Base-by-base conservation (phyloP, 140 eudicot species). In the Ambrosia hybrid region DNA sequence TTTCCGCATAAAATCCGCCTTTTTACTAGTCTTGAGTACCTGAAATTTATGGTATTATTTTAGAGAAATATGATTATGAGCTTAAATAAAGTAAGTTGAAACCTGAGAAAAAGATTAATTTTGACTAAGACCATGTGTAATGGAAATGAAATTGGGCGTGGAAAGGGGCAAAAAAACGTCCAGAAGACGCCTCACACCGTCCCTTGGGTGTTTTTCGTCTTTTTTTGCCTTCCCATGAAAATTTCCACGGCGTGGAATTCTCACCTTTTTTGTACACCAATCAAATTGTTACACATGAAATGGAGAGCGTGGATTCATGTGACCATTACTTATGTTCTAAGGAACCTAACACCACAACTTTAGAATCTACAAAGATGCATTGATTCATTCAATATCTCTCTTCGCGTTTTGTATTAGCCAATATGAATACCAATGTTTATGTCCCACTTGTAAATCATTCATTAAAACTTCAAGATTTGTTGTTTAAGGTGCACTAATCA, bases 81-180 rank as follows among this genome's bases (percentile, higher is more conserved):
- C 10, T 11, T 15, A 37, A 13, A 57, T 49, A 11, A 72, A 69
- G 61, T 15, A 69, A 69, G 65, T 48, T 78, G 67, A 65, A 68
- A 68, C 73, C 38, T 41, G 34, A 6, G 68, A 75, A 75, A 80
- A 74, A 34, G 71, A 75, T 64, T 80, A 82, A 80, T 69, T n/a
- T 34, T 58, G 81, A 21, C 26, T 21, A 21, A 21, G 26, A 21
- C 26, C 26, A 21, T 21, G 26, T 21, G 1, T 21, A 21, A 21
- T 21, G 26, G 26, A 21, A 21, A 21, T 1, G 26, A 21, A 21
- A 21, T 21, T 21, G 26, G 26, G 26, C 26, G 26, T 21, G 26
- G 26, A 21, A 21, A 21, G 26, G 26, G 26, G 26, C 26, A 21
- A 21, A 21, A 21, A 21, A 21, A 21, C 26, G 26, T 21, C 26